Evolutionary conservation across 2,329 filamentous ascomycete genomes (phyloP), one percentile per base, ranked within the genome.

Genomic region (Ophiostoma tasmaniense): DNA sequence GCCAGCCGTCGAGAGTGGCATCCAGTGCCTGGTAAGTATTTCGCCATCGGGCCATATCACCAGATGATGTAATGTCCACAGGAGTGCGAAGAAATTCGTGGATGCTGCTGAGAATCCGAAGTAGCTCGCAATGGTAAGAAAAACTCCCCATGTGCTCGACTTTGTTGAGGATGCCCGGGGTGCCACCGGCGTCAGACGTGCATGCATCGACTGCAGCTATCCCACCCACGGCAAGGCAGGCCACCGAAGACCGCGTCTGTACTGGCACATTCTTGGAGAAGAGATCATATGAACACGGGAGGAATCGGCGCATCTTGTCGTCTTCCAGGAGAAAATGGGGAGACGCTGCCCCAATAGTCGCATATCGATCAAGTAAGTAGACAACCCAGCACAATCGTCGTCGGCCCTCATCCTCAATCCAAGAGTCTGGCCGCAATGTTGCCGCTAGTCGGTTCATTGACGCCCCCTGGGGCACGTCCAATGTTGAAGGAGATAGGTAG

Each of bases 361-460:
- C 92, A 89, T 96, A 97, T 66, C 93, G 85, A 76, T 97, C 93
- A 10, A 97, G 83, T 11, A 97, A 80, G 75, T 96, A 97, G 13
- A 96, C 89, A 88, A 95, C 94, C 93, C 93, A 97, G 77, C 97
- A 96, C 0, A 97, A 81, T 35, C 93, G 84, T 30, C 93, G 85
- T 30, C 93, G 83, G 45, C 91, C 90, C 77, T 97, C 93, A 71
- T 97, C 93, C 75, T 97, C 93, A 68, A 96, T 90, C 78, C 93
- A 97, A 70, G 92, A 90, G 66, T 87, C 88, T 0, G 93, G 86
- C 71, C 66, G 50, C n/a, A 65, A 25, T 17, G 66, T 61, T 37
- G 45, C 30, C 17, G 66, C 37, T 3, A 61, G 66, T 10, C 28
- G 64, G 10, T 45, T 66, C 52, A 64, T 39, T 20, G 37, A 42